Base-by-base conservation (phyloP, 108 stramenopile species). In the Stephanodiscus triporus region DNA sequence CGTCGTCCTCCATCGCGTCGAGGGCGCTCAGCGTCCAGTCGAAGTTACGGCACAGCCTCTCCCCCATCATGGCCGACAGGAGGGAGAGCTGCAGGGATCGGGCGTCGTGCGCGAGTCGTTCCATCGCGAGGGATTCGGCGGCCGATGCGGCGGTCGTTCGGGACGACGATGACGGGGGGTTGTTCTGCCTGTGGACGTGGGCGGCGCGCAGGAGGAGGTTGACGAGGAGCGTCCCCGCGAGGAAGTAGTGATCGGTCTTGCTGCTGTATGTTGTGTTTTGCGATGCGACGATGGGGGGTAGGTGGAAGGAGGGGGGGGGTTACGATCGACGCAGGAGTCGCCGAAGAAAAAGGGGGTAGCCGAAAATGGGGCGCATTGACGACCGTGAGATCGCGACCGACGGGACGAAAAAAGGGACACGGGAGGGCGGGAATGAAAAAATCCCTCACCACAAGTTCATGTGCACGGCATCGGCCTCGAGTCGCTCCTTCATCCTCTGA, bases 401-500 rank as follows among this genome's bases (percentile, higher is more conserved):
- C n/a, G n/a, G n/a, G 30, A 27, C 47, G 63, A 47, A 40, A n/a
- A n/a, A n/a, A n/a, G 55, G 26, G 36, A 45, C 42, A 19, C 55
- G 19, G 37, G 17, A 32, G 6, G 29, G 20, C 19, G 10, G 16
- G 20, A 32, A 19, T 24, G 30, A 7, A 48, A 57, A 40, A 20
- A 22, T 3, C 49, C 72, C 88, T 47, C 64, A 90, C 88, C 91
- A 77, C 40, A 92, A 66, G 77, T 90, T 85, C 23, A 84, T 82
- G 23, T 82, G 75, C 1, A 83, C 77, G 2, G 89, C 85, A 66
- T 89, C 92, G 20, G 89, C 92, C 66, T 88, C 86, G 48, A 89
- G 61, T 57, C 87, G 68, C 77, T 94, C 93, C 58, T 88, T 84
- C 65, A 89, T 87, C 54, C 78, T 86, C 29, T 79, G 78, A 5